Evolutionary conservation across 768 basidiomycete species (phyloP).

Genomic region (button mushroom (Agaricus bisporus)): DNA sequence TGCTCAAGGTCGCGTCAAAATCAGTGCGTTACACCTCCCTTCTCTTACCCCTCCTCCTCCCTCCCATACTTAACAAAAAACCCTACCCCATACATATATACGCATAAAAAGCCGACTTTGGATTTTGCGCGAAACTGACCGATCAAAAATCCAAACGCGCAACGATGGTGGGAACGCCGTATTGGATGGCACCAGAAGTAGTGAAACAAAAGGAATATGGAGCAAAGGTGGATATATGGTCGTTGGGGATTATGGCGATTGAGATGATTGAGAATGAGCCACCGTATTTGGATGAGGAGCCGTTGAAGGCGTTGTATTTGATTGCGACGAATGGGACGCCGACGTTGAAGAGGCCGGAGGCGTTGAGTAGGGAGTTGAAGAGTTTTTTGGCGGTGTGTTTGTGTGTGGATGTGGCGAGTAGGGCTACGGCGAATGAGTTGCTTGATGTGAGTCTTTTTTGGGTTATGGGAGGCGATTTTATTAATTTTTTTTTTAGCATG

Average conservation of each 20-base stretch:
- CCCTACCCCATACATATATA: not conserved
- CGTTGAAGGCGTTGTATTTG: constrained; percentile 87
- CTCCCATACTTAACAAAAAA: not conserved
- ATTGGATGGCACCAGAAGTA: constrained; percentile 99
- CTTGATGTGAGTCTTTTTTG: constrained; percentile 52
- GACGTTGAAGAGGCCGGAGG: constrained; percentile 93
- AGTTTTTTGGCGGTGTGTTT: constrained; percentile 96
- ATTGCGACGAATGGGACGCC: constrained; percentile 99
- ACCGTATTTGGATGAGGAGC: constrained; percentile 93
- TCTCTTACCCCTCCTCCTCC: not conserved
- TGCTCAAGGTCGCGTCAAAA: constrained; percentile 90
- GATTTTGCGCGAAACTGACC: constrained; percentile 93
- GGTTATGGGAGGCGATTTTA: not conserved
- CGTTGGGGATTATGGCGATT: constrained; percentile 96
- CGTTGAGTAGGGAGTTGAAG: constrained; percentile 88
- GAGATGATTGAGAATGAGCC: constrained; percentile 99
- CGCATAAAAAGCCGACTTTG: constrained; percentile 81
- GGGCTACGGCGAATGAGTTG: constrained; percentile 85
- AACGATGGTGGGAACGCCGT: constrained; percentile 97
- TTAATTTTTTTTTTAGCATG: constrained; percentile 53
- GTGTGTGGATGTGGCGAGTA: constrained; percentile 92
- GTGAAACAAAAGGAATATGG: constrained; percentile 97
- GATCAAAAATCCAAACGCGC: constrained; percentile 96
- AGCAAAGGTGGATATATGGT: constrained; percentile 96
- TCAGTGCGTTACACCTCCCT: constrained; percentile 57